phyloP scores from a whole-genome alignment of 1,139 yeast genomes.

The Eremothecium gossypii region DNA sequence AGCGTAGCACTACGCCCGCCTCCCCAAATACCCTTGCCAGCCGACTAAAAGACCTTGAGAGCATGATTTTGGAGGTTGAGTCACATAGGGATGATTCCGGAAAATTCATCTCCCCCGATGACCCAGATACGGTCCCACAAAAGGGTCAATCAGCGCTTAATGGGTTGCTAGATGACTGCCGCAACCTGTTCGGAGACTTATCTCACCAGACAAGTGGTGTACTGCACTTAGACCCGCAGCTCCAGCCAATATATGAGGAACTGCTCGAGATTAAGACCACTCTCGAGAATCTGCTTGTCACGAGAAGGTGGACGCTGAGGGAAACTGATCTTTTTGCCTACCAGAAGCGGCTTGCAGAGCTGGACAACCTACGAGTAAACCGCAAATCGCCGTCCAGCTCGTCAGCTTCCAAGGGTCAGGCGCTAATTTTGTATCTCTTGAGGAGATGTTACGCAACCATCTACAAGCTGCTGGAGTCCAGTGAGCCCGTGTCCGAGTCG shows the following conservation, averaged over 20 bases:
- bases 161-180: slow-evolving; percentile 75
- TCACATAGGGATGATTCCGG: slow-evolving; percentile 38
- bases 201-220: slow-evolving; percentile 45
- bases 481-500: slow-evolving; percentile 92
- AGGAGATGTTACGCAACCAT: slow-evolving; percentile 86
- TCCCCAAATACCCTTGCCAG: slow-evolving; percentile 18
- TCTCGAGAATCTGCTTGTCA: slow-evolving; percentile 71
- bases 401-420: slow-evolving; percentile 41
- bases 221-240: slow-evolving; percentile 38
- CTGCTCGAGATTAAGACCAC: slow-evolving; percentile 59
- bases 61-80: slow-evolving; percentile 37
- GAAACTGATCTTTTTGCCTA: slow-evolving; percentile 85
- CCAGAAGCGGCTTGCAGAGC: slow-evolving; percentile 60
- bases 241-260: slow-evolving; percentile 43
- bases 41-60: slow-evolving; percentile 31
- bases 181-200: slow-evolving; percentile 62
- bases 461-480: slow-evolving; percentile 78
- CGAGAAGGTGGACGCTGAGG: slow-evolving; percentile 94
- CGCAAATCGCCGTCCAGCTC: slow-evolving; percentile 41
- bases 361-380: slow-evolving; percentile 59
- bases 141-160: slow-evolving; percentile 57
- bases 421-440: slow-evolving; percentile 64
- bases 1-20: slow-evolving; percentile 3
- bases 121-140: slow-evolving; percentile 29
- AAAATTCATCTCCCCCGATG: slow-evolving; percentile 34